phyloP scores from a whole-genome alignment of 2,329 filamentous ascomycete species.

The Alternaria postmessia region DNA sequence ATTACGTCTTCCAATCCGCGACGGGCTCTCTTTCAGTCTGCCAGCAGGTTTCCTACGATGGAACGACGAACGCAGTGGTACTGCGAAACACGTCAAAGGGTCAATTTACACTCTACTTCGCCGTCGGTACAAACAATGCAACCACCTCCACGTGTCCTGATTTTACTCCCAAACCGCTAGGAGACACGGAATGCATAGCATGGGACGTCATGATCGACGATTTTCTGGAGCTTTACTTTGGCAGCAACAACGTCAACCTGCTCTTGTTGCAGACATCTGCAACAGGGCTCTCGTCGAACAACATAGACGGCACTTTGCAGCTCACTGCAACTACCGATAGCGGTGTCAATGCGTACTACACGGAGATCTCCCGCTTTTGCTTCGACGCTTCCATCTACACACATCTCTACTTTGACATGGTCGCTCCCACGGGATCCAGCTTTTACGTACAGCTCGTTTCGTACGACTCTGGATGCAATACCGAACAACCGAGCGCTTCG shows the following conservation, averaged over 20 bases:
- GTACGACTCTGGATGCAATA: conserved; percentile 8
- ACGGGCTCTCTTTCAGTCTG: conserved; percentile 13
- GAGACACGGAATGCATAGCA: conserved; percentile 14
- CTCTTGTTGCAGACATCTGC: conserved; percentile 12
- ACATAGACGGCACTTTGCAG: conserved; percentile 14
- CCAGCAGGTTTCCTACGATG: conserved; percentile 13
- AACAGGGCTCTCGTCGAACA: conserved; percentile 15
- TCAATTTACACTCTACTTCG: conserved; percentile 7
- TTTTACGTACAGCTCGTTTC: conserved; percentile 18
- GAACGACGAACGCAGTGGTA: conserved; percentile 15
- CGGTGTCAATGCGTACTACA: conserved; percentile 18
- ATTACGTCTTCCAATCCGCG: conserved; percentile 8
- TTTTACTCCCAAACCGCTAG: conserved; percentile 10
- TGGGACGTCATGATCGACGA: conserved; percentile 18
- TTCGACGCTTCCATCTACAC: conserved; percentile 16
- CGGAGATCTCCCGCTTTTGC: conserved; percentile 16
- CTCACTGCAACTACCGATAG: conserved; percentile 13
- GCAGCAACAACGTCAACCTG: conserved; percentile 17
- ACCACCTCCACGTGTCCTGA: conserved; percentile 13
- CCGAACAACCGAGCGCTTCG: conserved; percentile 7
- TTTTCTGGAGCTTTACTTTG: conserved; percentile 18
- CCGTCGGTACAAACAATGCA: not conserved
- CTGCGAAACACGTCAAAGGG: conserved; percentile 14
- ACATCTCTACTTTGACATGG: conserved; percentile 18
- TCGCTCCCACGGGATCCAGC: conserved; percentile 8